Base-by-base conservation (phyloP, 2,329 filamentous ascomycete genomes). In the Mycocentrospora acerina region DNA sequence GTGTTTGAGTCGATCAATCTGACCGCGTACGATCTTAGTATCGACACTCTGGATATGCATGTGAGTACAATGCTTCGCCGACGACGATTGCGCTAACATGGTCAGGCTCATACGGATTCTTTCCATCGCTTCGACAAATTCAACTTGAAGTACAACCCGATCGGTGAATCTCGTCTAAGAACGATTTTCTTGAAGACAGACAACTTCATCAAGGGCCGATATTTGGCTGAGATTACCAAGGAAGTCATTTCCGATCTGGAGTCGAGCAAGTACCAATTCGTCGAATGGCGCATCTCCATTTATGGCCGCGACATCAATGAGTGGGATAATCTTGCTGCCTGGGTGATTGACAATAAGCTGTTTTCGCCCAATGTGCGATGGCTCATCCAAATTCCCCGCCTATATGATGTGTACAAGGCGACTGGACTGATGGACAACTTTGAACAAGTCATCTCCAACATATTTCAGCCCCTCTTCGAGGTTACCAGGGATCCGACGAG, bases 101-200 rank as follows among this genome's bases (percentile, higher is more conserved):
- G 2, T 33, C 88, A 91, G n/a, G n/a, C 93, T 16, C 93, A 98
- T 62, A 96, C 89, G 9, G 93, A 98, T 68, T 94, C 89, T 0
- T 98, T 98, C 72, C 93, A 98, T 69, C 88, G 93, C 4, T 98
- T 98, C 64, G 93, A 98, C 75, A 98, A 98, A 68, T 98, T 98
- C 78, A 98, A 98, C 65, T 75, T 98, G 40, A 98, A 98, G 67
- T 98, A 98, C 66, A 98, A 98, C 56, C 93, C 93, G 1, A 84
- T 98, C 45, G 93, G 93, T 33, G 93, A 98, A 70, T 97, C 93
- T 29, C 84, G 93, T 38, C 74, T 98, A 40, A 83, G 93, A 59
- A 95, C 93, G n/a, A 98, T 98, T 55, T 98, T 98, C 66, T 74
- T 98, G 37, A 98, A 98, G 73, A 98, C 93, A 8, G 93, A 98